Evolutionary conservation across 2,329 filamentous ascomycete species (phyloP), one percentile per base, ranked within the genome.

Genomic region (Teratosphaeria viscida): DNA sequence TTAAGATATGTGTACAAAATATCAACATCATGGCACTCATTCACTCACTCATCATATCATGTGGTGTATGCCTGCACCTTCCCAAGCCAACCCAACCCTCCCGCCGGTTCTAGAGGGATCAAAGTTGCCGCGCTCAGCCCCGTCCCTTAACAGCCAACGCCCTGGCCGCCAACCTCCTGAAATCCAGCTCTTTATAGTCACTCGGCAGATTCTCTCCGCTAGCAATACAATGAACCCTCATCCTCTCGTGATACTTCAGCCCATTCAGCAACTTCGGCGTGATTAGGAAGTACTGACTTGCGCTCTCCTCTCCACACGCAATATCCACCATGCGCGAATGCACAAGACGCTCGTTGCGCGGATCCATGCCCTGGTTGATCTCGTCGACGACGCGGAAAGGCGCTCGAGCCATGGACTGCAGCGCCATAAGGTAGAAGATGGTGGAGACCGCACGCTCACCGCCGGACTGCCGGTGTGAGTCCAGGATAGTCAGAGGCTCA

Each of bases 301-400:
- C 65, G 29, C 59, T 60, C 57, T 63, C 85, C 73, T 91, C 86
- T 65, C 85, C 83, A 74, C 94, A 97, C 52, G 94, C 94, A 71
- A 99, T 96, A 70, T 96, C 91, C 8, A 99, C 94, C 88, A 99
- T 95, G 64, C 94, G 89, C 72, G 92, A 90, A 76, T 99, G 94
- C 16, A 99, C 92, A 84, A 96, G 95, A 67, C 94, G 89, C 76
- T 99, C 94, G 75, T 99, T 99, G 68, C 94, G 87, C 52, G 92
- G 94, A 73, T 99, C 94, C 94, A 99, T 99, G 65, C 94, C 94
- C 76, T 99, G 94, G 72, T 99, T 99, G 80, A 99, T 99, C 77
- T 99, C 94, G 75, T 99, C 94, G 61, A 99, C 94, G 56, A 99
- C 92, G 57, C 94, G 90, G 82, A 99, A 99, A 1, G 94, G 94